These are phyloP conservation scores for Delphinella strobiligena DNA, from an alignment of 2,329 filamentous ascomycete species.

Conservation along the genomic window DNA sequence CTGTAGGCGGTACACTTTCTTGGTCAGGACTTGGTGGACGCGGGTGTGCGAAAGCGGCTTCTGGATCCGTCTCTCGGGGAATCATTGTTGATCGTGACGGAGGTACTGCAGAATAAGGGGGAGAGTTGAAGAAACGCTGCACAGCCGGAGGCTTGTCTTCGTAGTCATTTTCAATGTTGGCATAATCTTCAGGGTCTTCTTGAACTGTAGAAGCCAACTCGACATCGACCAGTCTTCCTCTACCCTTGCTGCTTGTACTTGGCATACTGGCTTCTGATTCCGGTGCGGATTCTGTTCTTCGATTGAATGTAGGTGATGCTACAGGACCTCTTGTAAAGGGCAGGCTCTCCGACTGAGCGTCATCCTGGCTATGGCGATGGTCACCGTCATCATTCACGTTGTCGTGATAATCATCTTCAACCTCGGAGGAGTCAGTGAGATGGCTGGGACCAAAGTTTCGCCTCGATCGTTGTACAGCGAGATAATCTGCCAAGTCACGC, in stretches of 20 bases:
- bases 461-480: slow-evolving; percentile 79
- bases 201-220: slow-evolving; percentile 58
- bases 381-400: slow-evolving; percentile 8
- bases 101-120: slow-evolving; percentile 21
- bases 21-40: slow-evolving; percentile 36
- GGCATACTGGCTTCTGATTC: slow-evolving; percentile 26
- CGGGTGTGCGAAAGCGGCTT: slow-evolving; percentile 32
- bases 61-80: slow-evolving; percentile 40
- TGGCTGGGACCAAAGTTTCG: slow-evolving; percentile 76
- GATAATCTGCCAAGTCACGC: slow-evolving; percentile 84
- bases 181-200: slow-evolving; percentile 30
- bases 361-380: background rate
- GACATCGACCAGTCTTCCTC: slow-evolving; percentile 68
- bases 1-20: slow-evolving; percentile 44
- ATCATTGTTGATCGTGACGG: slow-evolving; percentile 29
- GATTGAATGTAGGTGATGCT: slow-evolving; percentile 12
- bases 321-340: background rate
- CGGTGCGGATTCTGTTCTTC: slow-evolving; percentile 28
- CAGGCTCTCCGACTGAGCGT: background rate
- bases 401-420: slow-evolving; percentile 50
- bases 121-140: slow-evolving; percentile 42
- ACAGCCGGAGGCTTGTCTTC: slow-evolving; percentile 40
- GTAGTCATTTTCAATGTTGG: slow-evolving; percentile 19
- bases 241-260: slow-evolving; percentile 33
- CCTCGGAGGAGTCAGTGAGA: slow-evolving; percentile 74